Evolutionary conservation across 805 yeast genomes (phyloP).

Genomic region (Candida maris): DNA sequence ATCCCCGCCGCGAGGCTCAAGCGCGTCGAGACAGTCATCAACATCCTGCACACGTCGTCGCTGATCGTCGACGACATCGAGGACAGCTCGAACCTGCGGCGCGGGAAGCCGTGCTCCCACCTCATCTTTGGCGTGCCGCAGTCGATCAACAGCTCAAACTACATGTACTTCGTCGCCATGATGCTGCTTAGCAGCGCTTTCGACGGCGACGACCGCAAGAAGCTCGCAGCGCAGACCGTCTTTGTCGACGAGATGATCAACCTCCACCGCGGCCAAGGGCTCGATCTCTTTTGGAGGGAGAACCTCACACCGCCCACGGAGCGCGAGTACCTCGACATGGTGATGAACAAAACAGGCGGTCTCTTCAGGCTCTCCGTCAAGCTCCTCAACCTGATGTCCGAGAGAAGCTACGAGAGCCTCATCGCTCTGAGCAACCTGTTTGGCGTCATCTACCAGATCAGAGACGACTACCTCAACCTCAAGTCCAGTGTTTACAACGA

Average conservation of each 20-base stretch:
- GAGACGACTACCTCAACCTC: conserved; percentile 80
- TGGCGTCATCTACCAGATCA: conserved; percentile 82
- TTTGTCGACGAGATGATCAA: conserved; percentile 72
- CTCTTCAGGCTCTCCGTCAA: conserved; percentile 71
- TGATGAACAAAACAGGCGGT: conserved; percentile 86
- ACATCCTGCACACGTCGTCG: conserved; percentile 62
- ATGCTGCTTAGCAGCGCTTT: conserved; percentile 36
- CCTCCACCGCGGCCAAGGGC: conserved; percentile 85
- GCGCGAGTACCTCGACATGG: conserved; percentile 72
- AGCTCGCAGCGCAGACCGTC: conserved; percentile 35
- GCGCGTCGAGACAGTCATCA: conserved; percentile 46
- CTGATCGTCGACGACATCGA: conserved; percentile 84
- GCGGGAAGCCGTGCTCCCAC: conserved; percentile 83
- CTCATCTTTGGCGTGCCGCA: conserved; percentile 70
- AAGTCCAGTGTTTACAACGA: conserved; percentile 45
- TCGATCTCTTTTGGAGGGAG: conserved; percentile 88
- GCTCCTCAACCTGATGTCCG: conserved; percentile 42
- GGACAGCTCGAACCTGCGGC: conserved; percentile 63
- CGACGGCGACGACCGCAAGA: conserved; percentile 13
- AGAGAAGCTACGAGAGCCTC: conserved; percentile 24
- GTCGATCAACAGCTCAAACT: conserved; percentile 79
- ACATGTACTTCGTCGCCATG: conserved; percentile 74
- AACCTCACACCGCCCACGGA: conserved; percentile 53
- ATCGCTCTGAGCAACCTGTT: conserved; percentile 66
- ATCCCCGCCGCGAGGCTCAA: conserved; percentile 38